Evolutionary conservation across 1,139 yeast species (phyloP), one percentile per base, ranked within the genome.

Genomic region (Casaregolazyma suthepensis): DNA sequence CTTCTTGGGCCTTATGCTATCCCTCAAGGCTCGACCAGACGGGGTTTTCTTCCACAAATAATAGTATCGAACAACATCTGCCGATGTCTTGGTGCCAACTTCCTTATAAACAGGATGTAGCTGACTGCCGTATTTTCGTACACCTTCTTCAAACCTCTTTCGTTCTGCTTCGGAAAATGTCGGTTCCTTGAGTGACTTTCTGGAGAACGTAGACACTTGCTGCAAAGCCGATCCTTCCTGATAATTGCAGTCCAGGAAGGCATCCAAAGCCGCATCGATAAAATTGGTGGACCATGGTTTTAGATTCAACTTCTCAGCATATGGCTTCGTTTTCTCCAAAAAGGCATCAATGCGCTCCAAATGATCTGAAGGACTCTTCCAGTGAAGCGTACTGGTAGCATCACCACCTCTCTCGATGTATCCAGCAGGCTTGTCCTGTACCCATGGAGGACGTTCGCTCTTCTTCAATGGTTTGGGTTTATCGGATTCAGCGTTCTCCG

Each of bases 11-110:
- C 82, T 84, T 62, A 73, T 87, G 63, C 84, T 84, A 40, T 89
- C 96, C 96, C 97, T 89, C 15, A 87, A 86, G 50, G 71, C 65
- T 58, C 78, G 81, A 0, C 98, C 98, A 53, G 76, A 76, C 31
- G 78, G 74, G 0, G 96, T 84, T 67, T 91, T 91, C 68, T 91
- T 91, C 98, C 98, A 91, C 51, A 87, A 72, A 63, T 91, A 91
- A 64, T 88, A 91, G 65, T 78, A 91, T 52, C 96, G 71, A 0
- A 91, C 97, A 58, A 90, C 77, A 82, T 85, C 87, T 0, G 91
- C 78, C 52, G 82, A 73, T 0, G 88, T 75, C 60, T 87, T 94
- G 0, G 90, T 77, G 44, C 78, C 78, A 5, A 91, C 94, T 57
- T 77, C 79, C 63, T 82, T 79, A 60, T 69, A 80, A 0, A 88